These are phyloP conservation scores for Umbelopsis ramanniana DNA, from an alignment of 192 early-diverging fungal genomes.

Conservation along the genomic window DNA sequence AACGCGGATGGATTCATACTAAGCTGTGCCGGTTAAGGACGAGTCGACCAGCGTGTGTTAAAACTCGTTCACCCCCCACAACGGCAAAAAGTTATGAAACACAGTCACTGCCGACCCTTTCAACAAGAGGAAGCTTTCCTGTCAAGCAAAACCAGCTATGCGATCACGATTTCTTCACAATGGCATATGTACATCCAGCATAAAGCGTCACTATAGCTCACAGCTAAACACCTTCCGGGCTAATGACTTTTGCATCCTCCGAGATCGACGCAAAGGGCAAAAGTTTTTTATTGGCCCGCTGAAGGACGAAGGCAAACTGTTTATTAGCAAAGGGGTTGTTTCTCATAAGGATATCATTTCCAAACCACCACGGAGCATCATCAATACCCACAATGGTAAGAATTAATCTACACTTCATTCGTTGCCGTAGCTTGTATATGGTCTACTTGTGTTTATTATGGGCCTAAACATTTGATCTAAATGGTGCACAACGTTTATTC, in stretches of 20 bases:
- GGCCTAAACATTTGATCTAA: not conserved
- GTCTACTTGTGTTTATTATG: not conserved
- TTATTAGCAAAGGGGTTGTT: conserved; percentile 29
- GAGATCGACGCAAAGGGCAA: conserved; percentile 33
- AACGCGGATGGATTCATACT: conserved; percentile 2
- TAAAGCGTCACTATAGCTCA: not conserved
- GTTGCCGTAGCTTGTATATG: not conserved
- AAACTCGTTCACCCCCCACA: not conserved
- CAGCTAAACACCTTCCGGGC: conserved; percentile 20
- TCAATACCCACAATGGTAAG: conserved; percentile 40
- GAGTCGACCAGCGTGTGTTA: no score
- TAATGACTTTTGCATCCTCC: conserved; percentile 40
- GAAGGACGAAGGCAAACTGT: conserved; percentile 23
- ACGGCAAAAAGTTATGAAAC: not conserved
- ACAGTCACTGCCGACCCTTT: no score
- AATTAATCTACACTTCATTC: not conserved
- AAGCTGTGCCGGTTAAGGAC: not conserved
- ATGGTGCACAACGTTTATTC: not conserved
- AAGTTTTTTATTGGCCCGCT: conserved; percentile 47
- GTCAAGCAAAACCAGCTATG: not conserved
- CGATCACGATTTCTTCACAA: not conserved
- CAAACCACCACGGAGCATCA: conserved; percentile 22
- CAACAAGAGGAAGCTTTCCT: not conserved
- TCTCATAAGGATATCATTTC: conserved; percentile 40
- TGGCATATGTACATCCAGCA: not conserved